Percentiles rank a stretch among this genome's conserved stretches.
phyloP scores from a whole-genome alignment of 768 basidiomycete genomes.

The Thelephora aurantiotincta region DNA sequence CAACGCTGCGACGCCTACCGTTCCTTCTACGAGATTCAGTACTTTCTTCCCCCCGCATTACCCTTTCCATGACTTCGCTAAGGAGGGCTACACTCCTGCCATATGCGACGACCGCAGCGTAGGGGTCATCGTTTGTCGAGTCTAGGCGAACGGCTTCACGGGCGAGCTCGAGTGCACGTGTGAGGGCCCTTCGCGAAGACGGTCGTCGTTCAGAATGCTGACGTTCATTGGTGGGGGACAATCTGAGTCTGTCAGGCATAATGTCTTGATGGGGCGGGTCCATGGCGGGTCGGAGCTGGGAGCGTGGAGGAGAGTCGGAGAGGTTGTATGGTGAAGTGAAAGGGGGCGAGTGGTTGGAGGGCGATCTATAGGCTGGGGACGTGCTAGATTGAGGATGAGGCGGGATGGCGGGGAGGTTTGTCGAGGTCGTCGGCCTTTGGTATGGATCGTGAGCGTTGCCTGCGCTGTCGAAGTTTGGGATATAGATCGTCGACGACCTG shows the following conservation, averaged over 20 bases:
- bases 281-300: conserved; percentile 24
- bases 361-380: conserved; percentile 16
- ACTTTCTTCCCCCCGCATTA: conserved; percentile 72
- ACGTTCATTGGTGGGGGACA: conserved; percentile 25
- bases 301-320: conserved; percentile 44
- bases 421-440: conserved; percentile 25
- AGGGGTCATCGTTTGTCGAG: conserved; percentile 76
- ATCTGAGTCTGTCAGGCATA: conserved; percentile 27
- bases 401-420: conserved; percentile 43
- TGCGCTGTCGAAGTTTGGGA: conserved; percentile 10
- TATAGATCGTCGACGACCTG: conserved; percentile 12
- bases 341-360: conserved; percentile 15
- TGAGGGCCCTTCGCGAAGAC: conserved; percentile 77
- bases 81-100: conserved; percentile 75
- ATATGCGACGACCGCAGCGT: conserved; percentile 82
- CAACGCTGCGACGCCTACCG: conserved; percentile 59
- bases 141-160: conserved; percentile 85
- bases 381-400: conserved; percentile 39
- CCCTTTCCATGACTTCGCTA: conserved; percentile 87
- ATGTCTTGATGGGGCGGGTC: conserved; percentile 20
- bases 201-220: conserved; percentile 40
- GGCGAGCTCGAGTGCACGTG: conserved; percentile 74
- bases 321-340: conserved; percentile 31
- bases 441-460: conserved; percentile 12
- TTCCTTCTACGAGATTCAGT: conserved; percentile 45